phyloP scores from a whole-genome alignment of 1,284 basidiomycete genomes.

The Vanrija sp. region DNA sequence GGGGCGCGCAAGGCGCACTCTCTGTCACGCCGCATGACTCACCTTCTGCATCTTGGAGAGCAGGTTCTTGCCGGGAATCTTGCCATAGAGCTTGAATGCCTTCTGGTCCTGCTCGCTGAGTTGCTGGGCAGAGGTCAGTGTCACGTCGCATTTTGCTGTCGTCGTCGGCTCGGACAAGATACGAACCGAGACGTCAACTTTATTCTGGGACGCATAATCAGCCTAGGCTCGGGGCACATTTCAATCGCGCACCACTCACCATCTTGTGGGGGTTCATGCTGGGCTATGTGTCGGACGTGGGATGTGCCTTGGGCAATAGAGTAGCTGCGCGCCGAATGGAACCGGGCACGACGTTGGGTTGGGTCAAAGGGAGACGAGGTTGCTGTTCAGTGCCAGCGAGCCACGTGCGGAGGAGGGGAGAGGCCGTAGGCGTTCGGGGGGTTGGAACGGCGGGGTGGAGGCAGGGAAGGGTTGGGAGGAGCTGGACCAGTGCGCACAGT shows the following conservation, averaged over 20 bases:
- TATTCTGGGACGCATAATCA: constrained; percentile 35
- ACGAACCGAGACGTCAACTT: constrained; percentile 47
- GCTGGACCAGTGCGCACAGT: too few species aligned
- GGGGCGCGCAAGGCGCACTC: not conserved
- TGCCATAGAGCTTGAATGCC: constrained; percentile 91
- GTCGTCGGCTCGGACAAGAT: not conserved
- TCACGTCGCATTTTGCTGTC: not conserved
- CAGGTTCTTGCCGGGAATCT: constrained; percentile 86
- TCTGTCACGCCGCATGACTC: constrained; percentile 18
- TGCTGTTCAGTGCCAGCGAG: too few species aligned
- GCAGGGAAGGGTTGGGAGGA: too few species aligned
- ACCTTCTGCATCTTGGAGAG: constrained; percentile 94
- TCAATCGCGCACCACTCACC: constrained; percentile 27
- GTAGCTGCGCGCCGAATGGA: not conserved
- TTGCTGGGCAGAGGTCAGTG: constrained; percentile 55
- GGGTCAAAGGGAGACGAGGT: too few species aligned
- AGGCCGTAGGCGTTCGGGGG: too few species aligned
- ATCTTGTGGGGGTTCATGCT: constrained; percentile 48
- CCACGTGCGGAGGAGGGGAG: too few species aligned
- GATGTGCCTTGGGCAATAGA: not conserved
- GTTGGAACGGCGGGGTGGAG: too few species aligned
- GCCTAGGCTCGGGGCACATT: not conserved
- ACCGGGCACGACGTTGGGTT: too few species aligned
- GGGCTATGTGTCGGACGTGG: not conserved
- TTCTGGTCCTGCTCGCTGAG: constrained; percentile 88